Evolutionary conservation across 2,329 filamentous ascomycete genomes (phyloP).

Genomic region (Aspergillus ibericus): DNA sequence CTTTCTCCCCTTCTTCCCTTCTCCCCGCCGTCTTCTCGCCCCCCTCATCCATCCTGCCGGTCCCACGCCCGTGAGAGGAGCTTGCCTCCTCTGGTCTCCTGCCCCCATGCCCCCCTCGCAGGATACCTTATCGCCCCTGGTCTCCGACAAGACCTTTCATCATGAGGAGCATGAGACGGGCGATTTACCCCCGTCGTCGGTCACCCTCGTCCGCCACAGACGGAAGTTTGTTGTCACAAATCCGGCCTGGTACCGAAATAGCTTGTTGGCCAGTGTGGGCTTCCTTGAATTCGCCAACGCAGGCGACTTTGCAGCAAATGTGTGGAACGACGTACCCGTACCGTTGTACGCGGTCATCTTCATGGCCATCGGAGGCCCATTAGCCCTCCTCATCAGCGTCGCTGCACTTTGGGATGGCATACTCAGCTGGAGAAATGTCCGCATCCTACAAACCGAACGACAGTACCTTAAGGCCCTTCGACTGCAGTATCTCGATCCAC

Average conservation of each 20-base stretch:
- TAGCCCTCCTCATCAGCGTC: constrained; percentile 47
- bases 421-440: constrained; percentile 49
- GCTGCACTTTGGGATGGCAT: constrained; percentile 49
- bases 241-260: constrained; percentile 33
- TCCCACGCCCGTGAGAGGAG: constrained; percentile 1
- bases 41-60: neutral
- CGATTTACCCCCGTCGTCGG: neutral
- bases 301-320: constrained; percentile 57
- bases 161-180: constrained; percentile 3
- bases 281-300: constrained; percentile 59
- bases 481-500: constrained; percentile 15
- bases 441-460: constrained; percentile 47
- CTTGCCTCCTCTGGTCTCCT: constrained; percentile 3
- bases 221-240: constrained; percentile 12
- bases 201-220: neutral
- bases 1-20: neutral
- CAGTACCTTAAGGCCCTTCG: constrained; percentile 27
- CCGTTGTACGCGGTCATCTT: constrained; percentile 50
- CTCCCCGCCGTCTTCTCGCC: neutral
- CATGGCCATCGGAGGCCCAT: constrained; percentile 54
- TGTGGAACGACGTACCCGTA: constrained; percentile 55
- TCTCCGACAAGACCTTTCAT: constrained; percentile 5
- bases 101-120: constrained; percentile 4
- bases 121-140: neutral
- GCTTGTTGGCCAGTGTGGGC: constrained; percentile 43